These are phyloP conservation scores for Leptomonas pyrrhocoris DNA, from an alignment of 208 protist species.

Conservation along the genomic window DNA sequence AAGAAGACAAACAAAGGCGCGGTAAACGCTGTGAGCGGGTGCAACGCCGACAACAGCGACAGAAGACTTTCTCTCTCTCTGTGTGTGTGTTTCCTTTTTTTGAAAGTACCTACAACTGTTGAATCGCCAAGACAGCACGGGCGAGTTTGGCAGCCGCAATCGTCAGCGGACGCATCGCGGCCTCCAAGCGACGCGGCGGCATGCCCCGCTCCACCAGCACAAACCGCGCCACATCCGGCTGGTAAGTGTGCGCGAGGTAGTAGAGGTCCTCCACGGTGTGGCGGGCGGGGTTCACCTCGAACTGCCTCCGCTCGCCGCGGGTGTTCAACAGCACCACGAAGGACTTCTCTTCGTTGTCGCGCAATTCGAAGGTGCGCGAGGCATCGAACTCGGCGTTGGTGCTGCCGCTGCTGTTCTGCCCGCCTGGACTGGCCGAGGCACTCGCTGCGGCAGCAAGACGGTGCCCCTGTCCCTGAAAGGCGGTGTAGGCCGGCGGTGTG, in stretches of 20 bases:
- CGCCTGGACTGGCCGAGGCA: constrained; percentile 2
- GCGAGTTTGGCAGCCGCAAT: constrained; percentile 68
- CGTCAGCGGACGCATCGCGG: constrained; percentile 37
- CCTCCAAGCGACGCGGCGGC: constrained; percentile 62
- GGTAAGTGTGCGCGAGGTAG: constrained; percentile 44
- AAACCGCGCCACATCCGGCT: constrained; percentile 48
- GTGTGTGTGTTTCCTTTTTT: constrained; percentile 1
- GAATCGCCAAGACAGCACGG: constrained; percentile 66
- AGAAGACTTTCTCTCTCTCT: background rate
- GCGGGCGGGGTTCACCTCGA: constrained; percentile 71
- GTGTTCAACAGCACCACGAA: constrained; percentile 70
- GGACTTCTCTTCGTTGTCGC: constrained; percentile 51
- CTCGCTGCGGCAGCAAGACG: constrained; percentile 37
- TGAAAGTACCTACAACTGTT: constrained; percentile 26
- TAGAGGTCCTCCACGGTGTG: constrained; percentile 85
- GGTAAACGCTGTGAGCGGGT: no score
- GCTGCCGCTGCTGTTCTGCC: background rate
- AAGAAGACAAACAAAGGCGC: no score
- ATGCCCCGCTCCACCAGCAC: constrained; percentile 66
- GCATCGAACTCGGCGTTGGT: constrained; percentile 16
- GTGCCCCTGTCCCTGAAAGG: constrained; percentile 70
- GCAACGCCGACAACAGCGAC: background rate
- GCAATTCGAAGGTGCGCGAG: constrained; percentile 33
- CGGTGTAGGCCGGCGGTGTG: constrained; percentile 40
- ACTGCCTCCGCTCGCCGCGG: constrained; percentile 56